These are phyloP conservation scores for Aspergillus sp. DNA, from an alignment of 2,329 filamentous ascomycete species.

Conservation along the genomic window DNA sequence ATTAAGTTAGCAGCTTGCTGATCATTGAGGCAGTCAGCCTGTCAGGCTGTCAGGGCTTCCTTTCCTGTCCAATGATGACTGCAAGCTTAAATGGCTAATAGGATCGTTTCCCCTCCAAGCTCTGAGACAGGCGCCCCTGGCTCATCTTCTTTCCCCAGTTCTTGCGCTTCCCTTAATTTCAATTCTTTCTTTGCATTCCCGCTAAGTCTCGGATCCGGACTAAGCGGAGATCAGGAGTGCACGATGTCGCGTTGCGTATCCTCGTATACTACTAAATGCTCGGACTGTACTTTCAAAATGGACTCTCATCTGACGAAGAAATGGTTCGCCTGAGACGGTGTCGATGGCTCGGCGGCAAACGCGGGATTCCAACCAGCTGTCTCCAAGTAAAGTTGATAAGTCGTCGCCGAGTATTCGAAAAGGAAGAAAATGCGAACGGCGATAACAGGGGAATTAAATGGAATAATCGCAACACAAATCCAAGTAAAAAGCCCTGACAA, in stretches of 20 bases:
- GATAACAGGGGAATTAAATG: neutral
- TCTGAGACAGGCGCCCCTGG: slow-evolving; percentile 8
- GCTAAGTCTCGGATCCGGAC: neutral
- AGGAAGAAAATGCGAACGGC: too few species aligned
- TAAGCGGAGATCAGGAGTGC: neutral
- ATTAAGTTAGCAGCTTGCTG: slow-evolving; percentile 6
- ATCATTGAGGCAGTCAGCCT: slow-evolving; percentile 3
- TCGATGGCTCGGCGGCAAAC: slow-evolving; percentile 3
- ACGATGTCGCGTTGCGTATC: neutral
- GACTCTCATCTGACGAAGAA: neutral
- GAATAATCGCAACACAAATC: neutral
- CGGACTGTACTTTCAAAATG: neutral
- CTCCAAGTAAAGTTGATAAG: neutral
- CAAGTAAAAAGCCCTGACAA: neutral
- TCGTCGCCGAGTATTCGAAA: neutral
- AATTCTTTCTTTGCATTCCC: neutral
- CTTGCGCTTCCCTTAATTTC: neutral
- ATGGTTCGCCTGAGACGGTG: neutral
- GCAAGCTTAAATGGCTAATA: neutral
- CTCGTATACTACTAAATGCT: neutral
- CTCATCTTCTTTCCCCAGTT: neutral
- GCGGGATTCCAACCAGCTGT: neutral
- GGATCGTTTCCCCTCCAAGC: neutral
- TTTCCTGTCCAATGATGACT: slow-evolving; percentile 1
- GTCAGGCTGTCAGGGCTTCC: slow-evolving; percentile 1